Base-by-base conservation (phyloP, 768 basidiomycete species). In the Pleurotus pulmonarius region DNA sequence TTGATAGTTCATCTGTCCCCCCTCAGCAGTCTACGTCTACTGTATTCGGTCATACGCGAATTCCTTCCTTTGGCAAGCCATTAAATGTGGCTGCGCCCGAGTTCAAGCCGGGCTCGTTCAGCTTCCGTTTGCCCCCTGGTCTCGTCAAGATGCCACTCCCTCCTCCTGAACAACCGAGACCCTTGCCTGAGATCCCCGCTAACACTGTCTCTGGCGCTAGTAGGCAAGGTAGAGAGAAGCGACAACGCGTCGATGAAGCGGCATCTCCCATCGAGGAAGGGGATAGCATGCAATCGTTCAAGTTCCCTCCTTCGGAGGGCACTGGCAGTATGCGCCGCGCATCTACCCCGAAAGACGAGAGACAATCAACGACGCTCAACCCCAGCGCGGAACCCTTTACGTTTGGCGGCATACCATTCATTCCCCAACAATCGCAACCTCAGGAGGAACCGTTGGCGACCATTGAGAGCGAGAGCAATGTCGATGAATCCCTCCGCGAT, bases 1-100 rank as follows among this genome's bases (percentile, higher is more conserved):
- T 68, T 59, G 69, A 55, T 45, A 61, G 46, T 38, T 59, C 61
- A 49, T 60, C 69, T 34, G 26, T 16, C 8, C 48, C 48, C 15
- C 39, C 39, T 61, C 74, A 11, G 64, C 67, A 59, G 66, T 75
- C 37, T 65, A 51, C 76, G 66, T 75, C 37, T 65, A 51, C 75
- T 43, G 38, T 70, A 12, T 56, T 74, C 47, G 56, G 67, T 11
- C 78, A 79, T 64, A 64, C 73, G 7, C 77, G 77, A 44, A 64
- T 80, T 34, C 75, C 76, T 38, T 83, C 78, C 1, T 65, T 85
- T 47, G 83, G 83, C 22, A 86, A 85, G 62, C 82, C 85, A n/a
- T 80, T 94, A 56, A 94, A 92, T 65, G 83, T 83, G 4, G 79
- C 86, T 18, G 92, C 92, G 2, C 80, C 80, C 12, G 92, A 92